Evolutionary conservation across 352 stramenopile genomes (phyloP).

Genomic region (Phytophthora rubi): DNA sequence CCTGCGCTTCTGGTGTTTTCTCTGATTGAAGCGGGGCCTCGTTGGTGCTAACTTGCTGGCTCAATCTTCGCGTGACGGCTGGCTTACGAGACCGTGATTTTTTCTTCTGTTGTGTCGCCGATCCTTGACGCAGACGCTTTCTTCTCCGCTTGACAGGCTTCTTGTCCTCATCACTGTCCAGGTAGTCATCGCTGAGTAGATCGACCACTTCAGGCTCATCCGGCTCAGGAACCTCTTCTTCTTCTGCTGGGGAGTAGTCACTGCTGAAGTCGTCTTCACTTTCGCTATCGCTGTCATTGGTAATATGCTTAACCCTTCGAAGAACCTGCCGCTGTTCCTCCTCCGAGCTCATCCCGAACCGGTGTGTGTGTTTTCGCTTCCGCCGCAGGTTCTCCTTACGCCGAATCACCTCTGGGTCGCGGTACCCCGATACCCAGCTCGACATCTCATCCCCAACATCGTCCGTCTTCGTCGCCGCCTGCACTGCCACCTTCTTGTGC

Average conservation of each 20-base stretch:
- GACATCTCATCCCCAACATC: slow-evolving; percentile 53
- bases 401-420: slow-evolving; percentile 60
- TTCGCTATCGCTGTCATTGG: slow-evolving; percentile 42
- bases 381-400: slow-evolving; percentile 62
- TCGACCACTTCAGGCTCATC: slow-evolving; percentile 46
- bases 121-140: slow-evolving; percentile 34
- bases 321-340: slow-evolving; percentile 50
- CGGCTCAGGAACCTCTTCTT: slow-evolving; percentile 39
- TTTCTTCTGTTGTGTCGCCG: slow-evolving; percentile 28
- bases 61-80: slow-evolving; percentile 29
- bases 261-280: slow-evolving; percentile 43
- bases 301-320: slow-evolving; percentile 48
- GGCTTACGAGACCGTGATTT: slow-evolving; percentile 29
- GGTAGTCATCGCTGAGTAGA: slow-evolving; percentile 57
- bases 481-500: slow-evolving; percentile 16
- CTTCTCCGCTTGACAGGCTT: slow-evolving; percentile 25
- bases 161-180: slow-evolving; percentile 42
- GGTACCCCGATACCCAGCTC: slow-evolving; percentile 61
- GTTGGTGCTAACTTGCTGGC: slow-evolving; percentile 1
- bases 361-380: slow-evolving; percentile 42
- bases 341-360: slow-evolving; percentile 48
- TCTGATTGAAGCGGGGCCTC: neutral
- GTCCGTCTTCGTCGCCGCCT: slow-evolving; percentile 20
- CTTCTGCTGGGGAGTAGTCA: slow-evolving; percentile 52
- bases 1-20: neutral